Conservation (phyloP, 129 eudicot species). For the Erigeron canadensis region DNA sequence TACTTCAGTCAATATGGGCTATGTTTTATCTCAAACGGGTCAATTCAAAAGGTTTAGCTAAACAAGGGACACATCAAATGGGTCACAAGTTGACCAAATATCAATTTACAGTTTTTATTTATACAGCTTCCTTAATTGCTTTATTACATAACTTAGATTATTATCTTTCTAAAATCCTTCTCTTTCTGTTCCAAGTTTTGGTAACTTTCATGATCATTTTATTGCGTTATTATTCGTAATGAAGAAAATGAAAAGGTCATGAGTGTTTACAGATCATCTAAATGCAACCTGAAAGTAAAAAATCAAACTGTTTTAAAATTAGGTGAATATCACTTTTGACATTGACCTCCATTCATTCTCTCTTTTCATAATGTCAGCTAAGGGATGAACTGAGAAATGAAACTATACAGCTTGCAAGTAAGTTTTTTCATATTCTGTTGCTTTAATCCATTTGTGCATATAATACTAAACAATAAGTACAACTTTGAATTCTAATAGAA, state of each 20-base stretch:
- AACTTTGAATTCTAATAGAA: not conserved
- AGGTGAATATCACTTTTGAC: not conserved
- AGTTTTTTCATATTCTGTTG: constrained; percentile 25
- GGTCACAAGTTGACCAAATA: not conserved
- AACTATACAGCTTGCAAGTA: constrained; percentile 41
- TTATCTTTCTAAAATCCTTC: not conserved
- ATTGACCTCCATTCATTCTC: not conserved
- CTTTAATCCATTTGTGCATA: constrained; percentile 11
- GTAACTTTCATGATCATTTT: not conserved
- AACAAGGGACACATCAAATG: not conserved
- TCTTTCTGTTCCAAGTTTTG: not conserved
- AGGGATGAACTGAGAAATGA: constrained; percentile 33
- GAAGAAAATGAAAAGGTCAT: not conserved
- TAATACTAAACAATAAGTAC: constrained; percentile 3
- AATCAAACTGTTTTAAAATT: constrained; percentile 9
- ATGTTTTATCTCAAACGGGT: not conserved
- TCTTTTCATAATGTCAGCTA: constrained; percentile 29
- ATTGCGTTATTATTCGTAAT: not conserved
- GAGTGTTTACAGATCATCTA: not conserved
- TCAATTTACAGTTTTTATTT: not conserved
- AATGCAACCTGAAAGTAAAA: not conserved
- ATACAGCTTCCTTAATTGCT: not conserved
- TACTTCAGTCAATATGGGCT: not conserved
- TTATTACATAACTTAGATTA: not conserved
- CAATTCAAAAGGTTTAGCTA: not conserved